Base-by-base conservation (phyloP, 164 flowering plant genomes). In the Akebia trifoliata region DNA sequence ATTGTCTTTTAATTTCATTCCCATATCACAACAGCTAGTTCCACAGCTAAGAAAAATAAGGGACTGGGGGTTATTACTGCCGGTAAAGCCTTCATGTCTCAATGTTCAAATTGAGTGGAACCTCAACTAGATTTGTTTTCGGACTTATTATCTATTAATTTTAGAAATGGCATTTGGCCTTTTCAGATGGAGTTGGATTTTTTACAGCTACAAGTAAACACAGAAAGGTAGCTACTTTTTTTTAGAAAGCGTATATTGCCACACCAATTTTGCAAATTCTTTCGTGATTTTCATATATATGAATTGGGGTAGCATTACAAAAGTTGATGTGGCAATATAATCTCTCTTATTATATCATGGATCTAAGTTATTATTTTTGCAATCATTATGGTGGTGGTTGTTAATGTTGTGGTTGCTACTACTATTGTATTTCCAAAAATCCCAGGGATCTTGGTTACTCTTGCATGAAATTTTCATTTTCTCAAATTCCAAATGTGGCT, bases 151-250 rank as follows among this genome's bases (percentile, higher is more conserved):
- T 39, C 17, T 43, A 11, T 7, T 50, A 40, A 45, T 36, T 67
- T 36, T n/a, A 66, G 39, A 20, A 56, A 21, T 59, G 28, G 8
- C 22, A 29, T 59, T 59, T 20, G 43, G 37, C 21, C 31, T 39
- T 61, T 55, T 31, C 76, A 85, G 86, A 76, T 70, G 77, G 60
- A 40, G 69, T 52, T 58, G 68, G 67, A 46, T 65, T 50, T 56
- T 70, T 72, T 60, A 4, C 54, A n/a, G 72, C 66, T 46, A 54
- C 59, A 40, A 77, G 63, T 57, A 68, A 76, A 64, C 32, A 47
- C 34, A 72, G 60, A 60, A 81, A 74, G 86, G 91, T 82, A 69
- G 25, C 25, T 24, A 21, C 39, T 48, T 40, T 29, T n/a, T n/a
- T n/a, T n/a, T n/a, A n/a, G n/a, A n/a, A n/a, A n/a, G n/a, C n/a